Evolutionary conservation across 2,329 filamentous ascomycete species (phyloP).

Genomic region (Xylaria sp.): DNA sequence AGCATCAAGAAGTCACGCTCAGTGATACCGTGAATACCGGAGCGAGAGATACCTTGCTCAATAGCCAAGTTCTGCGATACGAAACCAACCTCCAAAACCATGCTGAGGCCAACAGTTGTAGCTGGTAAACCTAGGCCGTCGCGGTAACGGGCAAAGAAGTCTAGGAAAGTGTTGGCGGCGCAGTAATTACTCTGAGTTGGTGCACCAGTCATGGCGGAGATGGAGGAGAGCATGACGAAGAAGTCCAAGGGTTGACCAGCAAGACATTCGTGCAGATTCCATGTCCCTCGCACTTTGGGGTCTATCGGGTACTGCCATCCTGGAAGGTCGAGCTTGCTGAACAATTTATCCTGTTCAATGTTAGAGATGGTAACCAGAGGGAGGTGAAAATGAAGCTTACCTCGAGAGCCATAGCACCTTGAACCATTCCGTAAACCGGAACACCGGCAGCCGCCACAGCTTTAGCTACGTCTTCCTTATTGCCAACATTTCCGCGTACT

Average conservation of each 20-base stretch:
- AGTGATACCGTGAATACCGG: slow-evolving; percentile 34
- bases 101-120: slow-evolving; percentile 34
- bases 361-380: neutral
- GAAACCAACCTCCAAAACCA: slow-evolving; percentile 36
- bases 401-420: slow-evolving; percentile 50
- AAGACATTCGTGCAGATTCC: slow-evolving; percentile 35
- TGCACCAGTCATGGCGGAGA: slow-evolving; percentile 47
- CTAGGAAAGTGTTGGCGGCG: slow-evolving; percentile 29
- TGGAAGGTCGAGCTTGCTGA: slow-evolving; percentile 27
- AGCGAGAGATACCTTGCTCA: slow-evolving; percentile 35
- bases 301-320: slow-evolving; percentile 37
- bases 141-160: slow-evolving; percentile 34
- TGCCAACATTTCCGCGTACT: slow-evolving; percentile 45
- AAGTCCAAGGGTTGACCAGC: slow-evolving; percentile 50
- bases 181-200: slow-evolving; percentile 52
- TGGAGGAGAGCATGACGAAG: slow-evolving; percentile 52
- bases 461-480: slow-evolving; percentile 40
- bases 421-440: slow-evolving; percentile 41
- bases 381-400: slow-evolving; percentile 40
- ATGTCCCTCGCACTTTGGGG: slow-evolving; percentile 38
- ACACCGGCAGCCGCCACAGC: slow-evolving; percentile 34
- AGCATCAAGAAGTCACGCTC: slow-evolving; percentile 35
- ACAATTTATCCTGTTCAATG: slow-evolving; percentile 20
- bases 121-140: slow-evolving; percentile 24
- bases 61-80: slow-evolving; percentile 34